phyloP scores from a whole-genome alignment of 192 early-diverging fungal genomes.

The Umbelopsis vinacea region DNA sequence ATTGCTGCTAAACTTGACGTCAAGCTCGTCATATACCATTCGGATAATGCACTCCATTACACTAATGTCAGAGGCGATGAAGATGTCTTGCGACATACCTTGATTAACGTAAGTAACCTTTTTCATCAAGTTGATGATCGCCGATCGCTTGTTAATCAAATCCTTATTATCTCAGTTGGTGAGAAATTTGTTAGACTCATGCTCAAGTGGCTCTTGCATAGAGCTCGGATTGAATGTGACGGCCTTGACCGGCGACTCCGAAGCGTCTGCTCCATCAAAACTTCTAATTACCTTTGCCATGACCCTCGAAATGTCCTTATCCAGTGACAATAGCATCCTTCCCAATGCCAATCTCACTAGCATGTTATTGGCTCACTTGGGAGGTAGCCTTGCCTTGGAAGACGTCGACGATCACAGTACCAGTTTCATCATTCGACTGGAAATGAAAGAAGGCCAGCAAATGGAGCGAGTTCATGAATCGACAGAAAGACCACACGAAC shows the following conservation, averaged over 20 bases:
- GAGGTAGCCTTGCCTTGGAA: slow-evolving; percentile 21
- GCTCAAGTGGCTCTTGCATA: slow-evolving; percentile 51
- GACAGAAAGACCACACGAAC: slow-evolving; percentile 12
- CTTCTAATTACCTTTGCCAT: slow-evolving; percentile 28
- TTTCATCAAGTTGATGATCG: not conserved
- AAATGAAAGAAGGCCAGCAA: slow-evolving; percentile 27
- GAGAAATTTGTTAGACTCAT: slow-evolving; percentile 52
- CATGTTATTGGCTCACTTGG: slow-evolving; percentile 28
- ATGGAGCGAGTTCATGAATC: not conserved
- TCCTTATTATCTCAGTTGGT: slow-evolving; percentile 46
- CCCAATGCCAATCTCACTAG: slow-evolving; percentile 39
- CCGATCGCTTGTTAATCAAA: not conserved
- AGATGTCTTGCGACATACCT: slow-evolving; percentile 52
- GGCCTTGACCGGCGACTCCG: not conserved
- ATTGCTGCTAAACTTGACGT: slow-evolving; percentile 54
- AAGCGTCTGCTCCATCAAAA: not conserved
- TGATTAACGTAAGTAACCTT: slow-evolving; percentile 53
- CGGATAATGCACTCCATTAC: slow-evolving; percentile 56
- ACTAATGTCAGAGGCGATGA: slow-evolving; percentile 56
- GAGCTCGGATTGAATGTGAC: slow-evolving; percentile 55
- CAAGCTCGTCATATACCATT: slow-evolving; percentile 60
- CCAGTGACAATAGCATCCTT: slow-evolving; percentile 12
- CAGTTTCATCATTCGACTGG: slow-evolving; percentile 29
- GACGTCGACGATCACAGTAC: slow-evolving; percentile 19
- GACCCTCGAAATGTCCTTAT: slow-evolving; percentile 18